Base-by-base conservation (phyloP, 495 filamentous ascomycete genomes). In the Eremomyces bilateralis region DNA sequence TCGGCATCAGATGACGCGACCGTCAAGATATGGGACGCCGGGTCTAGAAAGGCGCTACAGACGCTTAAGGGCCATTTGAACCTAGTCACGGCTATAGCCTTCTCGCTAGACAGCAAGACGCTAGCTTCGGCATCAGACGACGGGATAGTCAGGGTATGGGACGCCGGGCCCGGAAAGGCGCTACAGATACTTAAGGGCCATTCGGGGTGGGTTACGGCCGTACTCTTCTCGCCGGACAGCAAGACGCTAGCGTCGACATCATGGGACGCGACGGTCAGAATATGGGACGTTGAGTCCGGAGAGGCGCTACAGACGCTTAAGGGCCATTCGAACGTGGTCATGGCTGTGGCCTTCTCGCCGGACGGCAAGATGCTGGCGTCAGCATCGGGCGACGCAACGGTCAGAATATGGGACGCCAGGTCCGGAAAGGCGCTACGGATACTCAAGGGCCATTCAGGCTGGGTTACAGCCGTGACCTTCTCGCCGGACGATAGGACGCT, bases 141-240 rank as follows among this genome's bases (percentile, higher is more conserved):
- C 19, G 80, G 76, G 85, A 99, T 45, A 88, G 81, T 34, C 79
- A 95, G 46, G 94, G n/a, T n/a, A n/a, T n/a, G n/a, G n/a, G n/a
- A n/a, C n/a, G n/a, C n/a, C n/a, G n/a, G n/a, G n/a, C n/a, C 80
- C 0, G 83, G 84, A 29, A 95, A 84, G 0, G 82, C 90, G 0
- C 58, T 82, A 35, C 67, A 77, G 49, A 94, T 83, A 1, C 30
- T 32, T 17, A 17, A 32, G 15, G 30, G 30, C 30, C 30, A 32
- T 32, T 31, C 20, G 20, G 40, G 18, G 34, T 39, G 20, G 40
- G 35, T 28, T n/a, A 22, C 17, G 6, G 30, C 15, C 15, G 30
- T 32, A 6, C 12, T 17, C 30, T 32, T 32, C 30, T 32, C 30
- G 30, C 30, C 30, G 15, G 30, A 32, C 30, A 17, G 30, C 30